Base-by-base conservation (phyloP, 2,329 filamentous ascomycete species). In the Monilinia fructicola region DNA sequence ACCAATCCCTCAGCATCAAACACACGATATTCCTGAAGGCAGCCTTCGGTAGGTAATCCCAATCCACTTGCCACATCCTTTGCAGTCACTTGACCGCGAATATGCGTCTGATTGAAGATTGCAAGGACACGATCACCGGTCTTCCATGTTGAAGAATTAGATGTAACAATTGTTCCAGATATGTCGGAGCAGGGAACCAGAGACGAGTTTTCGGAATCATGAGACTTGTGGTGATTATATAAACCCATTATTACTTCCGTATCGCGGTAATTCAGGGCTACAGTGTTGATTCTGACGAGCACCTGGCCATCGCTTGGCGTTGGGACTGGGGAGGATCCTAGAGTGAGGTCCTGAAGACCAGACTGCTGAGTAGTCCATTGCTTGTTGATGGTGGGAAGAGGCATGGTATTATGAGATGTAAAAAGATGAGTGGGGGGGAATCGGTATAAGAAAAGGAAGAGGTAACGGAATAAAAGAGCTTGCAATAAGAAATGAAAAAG, bases 151-250 rank as follows among this genome's bases (percentile, higher is more conserved):
- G 77, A 74, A 12, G 80, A 78, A n/a, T 23, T 80, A 74, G 44
- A 84, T 18, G 81, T 76, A 2, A 84, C 78, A 55, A 91, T 79
- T 11, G 81, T 81, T 54, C 89, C 89, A 77, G 87, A 89, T 82
- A 89, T 90, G 76, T 92, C 89, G 28, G 87, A 89, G 76, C 86
- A 88, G 1, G 88, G 87, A 1, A 91, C 85, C 14, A 70, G 64
- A 23, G 67, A 54, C 18, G 70, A 62, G 16, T 59, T 3, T 63
- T 76, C 69, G 67, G 78, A 73, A 48, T 75, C 77, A 55, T 86
- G 78, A 4, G 82, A 81, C 71, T 83, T 82, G 78, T 90, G 87
- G 76, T 91, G 87, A 74, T 81, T 86, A 78, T 90, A 91, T 16
- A 85, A 50, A 16, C 60, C 60, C 44, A 64, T 63, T 10, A 69